phyloP scores from a whole-genome alignment of 192 early-diverging fungal genomes.

The Backusella westeae region DNA sequence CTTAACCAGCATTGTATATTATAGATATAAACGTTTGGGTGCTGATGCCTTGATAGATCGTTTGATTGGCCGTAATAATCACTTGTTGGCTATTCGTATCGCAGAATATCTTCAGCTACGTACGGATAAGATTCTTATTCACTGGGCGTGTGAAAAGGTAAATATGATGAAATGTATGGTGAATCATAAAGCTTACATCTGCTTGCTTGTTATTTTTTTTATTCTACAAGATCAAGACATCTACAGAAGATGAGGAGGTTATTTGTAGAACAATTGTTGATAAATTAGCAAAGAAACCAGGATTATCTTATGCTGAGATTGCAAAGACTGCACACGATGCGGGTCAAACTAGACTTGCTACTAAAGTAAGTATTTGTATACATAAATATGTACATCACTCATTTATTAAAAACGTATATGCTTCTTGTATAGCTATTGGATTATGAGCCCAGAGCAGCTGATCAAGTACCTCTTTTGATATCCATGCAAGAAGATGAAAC shows the following conservation, averaged over 20 bases:
- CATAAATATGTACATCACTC: not conserved
- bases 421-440: conserved; percentile 61
- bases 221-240: conserved; percentile 63
- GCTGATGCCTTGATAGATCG: conserved; percentile 82
- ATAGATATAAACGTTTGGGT: conserved; percentile 68
- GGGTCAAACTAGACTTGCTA: conserved; percentile 84
- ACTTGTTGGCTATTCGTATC: conserved; percentile 82
- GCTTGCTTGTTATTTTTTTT: too few relatives aligned
- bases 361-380: conserved; percentile 49
- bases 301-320: conserved; percentile 88
- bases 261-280: conserved; percentile 78
- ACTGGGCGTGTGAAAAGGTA: conserved; percentile 97
- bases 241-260: conserved; percentile 85
- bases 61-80: conserved; percentile 78
- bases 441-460: conserved; percentile 90
- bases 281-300: conserved; percentile 67
- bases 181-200: not conserved
- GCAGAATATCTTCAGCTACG: conserved; percentile 82
- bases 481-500: conserved; percentile 90
- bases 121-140: conserved; percentile 79
- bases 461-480: conserved; percentile 93
- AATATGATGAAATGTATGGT: not conserved
- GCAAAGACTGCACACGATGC: conserved; percentile 86
- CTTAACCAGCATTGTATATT: not conserved
- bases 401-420: not conserved